Percentiles rank a stretch among this genome's conserved stretches.
Conservation (phyloP, 2,329 filamentous ascomycete genomes). For the Ophiocordyceps unilateralis region DNA sequence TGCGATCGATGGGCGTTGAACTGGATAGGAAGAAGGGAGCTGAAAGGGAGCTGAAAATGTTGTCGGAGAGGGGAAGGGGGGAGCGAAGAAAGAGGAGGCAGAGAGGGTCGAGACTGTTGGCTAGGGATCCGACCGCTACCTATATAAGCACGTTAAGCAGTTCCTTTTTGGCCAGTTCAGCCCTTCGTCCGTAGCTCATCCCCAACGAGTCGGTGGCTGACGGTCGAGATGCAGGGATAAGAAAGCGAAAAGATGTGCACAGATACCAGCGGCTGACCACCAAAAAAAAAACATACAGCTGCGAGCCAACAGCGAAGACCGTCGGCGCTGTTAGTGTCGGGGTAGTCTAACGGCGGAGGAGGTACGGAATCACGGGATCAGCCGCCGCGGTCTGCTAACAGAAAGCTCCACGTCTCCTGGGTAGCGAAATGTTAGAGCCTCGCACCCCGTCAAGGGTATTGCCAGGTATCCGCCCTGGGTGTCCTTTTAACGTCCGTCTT, state of each 20-base stretch:
- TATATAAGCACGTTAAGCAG: neutral
- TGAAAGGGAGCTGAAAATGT: neutral
- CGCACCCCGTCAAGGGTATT: neutral
- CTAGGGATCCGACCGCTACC: neutral
- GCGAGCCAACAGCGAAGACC: neutral
- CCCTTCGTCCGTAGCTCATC: too few species aligned
- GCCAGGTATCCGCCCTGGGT: neutral
- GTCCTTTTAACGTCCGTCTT: neutral
- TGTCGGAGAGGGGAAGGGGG: neutral
- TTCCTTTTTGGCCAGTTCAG: neutral
- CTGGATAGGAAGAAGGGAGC: neutral
- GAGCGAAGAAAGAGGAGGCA: neutral
- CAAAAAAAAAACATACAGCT: neutral
- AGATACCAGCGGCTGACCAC: neutral
- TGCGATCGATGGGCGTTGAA: neutral
- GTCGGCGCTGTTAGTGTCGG: neutral
- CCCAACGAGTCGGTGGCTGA: neutral
- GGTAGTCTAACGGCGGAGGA: neutral
- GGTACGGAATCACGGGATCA: neutral
- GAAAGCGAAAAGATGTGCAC: neutral
- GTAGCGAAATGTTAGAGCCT: neutral
- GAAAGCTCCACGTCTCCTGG: neutral
- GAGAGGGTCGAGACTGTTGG: neutral
- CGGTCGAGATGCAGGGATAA: neutral
- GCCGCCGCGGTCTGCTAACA: neutral